Evolutionary conservation across 2,329 filamentous ascomycete genomes (phyloP).

Genomic region (Aureobasidium sp.): DNA sequence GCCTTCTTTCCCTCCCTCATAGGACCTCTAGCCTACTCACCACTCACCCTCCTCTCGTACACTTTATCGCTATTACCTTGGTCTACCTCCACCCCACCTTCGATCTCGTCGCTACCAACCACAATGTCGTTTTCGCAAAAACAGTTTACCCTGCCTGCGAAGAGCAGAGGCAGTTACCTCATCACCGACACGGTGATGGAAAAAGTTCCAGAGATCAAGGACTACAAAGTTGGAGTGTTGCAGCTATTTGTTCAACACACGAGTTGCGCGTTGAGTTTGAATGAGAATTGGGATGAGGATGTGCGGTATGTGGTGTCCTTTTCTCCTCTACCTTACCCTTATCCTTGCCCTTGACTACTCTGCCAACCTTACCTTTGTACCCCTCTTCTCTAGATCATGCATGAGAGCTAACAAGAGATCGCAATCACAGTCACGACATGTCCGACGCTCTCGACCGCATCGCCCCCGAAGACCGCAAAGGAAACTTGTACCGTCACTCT

Average conservation of each 20-base stretch:
- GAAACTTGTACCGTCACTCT: constrained; percentile 70
- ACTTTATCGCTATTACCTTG: constrained; percentile 18
- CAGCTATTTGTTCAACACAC: constrained; percentile 96
- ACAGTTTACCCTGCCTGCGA: constrained; percentile 67
- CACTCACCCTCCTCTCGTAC: constrained; percentile 22
- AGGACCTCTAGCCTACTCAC: constrained; percentile 30
- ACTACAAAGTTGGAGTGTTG: constrained; percentile 78
- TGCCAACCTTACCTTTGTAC: too few relatives aligned
- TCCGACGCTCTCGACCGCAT: constrained; percentile 86
- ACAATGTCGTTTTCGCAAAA: constrained; percentile 70
- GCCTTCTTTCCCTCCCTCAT: constrained; percentile 44
- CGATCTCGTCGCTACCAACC: constrained; percentile 9
- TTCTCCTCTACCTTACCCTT: too few relatives aligned
- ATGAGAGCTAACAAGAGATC: too few relatives aligned
- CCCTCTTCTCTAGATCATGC: too few relatives aligned
- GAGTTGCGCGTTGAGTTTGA: constrained; percentile 78
- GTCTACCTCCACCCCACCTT: constrained; percentile 21
- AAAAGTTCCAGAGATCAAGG: constrained; percentile 67
- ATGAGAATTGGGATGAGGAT: constrained; percentile 83
- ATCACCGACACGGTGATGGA: constrained; percentile 68
- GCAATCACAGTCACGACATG: constrained; percentile 73
- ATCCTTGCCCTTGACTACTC: too few relatives aligned
- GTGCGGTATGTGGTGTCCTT: constrained; percentile 47
- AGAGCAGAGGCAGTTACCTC: constrained; percentile 78
- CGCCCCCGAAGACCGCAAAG: constrained; percentile 64